Percentiles rank a stretch among this genome's conserved stretches.
These are phyloP conservation scores for Fusarium nelsonii DNA, from an alignment of 2,329 filamentous ascomycete species.

Conservation along the genomic window DNA sequence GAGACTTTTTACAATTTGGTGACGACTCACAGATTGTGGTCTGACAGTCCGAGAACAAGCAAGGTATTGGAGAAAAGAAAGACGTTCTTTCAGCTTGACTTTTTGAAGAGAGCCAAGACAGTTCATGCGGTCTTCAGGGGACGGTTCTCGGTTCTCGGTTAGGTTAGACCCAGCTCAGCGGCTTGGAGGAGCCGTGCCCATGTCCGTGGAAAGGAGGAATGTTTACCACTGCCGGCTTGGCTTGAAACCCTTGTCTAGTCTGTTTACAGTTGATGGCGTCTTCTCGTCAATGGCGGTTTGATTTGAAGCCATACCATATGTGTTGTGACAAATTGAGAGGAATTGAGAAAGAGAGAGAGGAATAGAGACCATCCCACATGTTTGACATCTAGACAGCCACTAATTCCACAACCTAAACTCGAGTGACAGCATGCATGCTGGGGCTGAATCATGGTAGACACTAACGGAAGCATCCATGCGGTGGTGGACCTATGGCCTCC, in stretches of 20 bases:
- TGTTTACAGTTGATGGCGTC: too few relatives aligned
- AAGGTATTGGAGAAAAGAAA: neutral
- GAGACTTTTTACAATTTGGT: neutral
- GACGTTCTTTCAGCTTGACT: neutral
- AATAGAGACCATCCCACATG: too few relatives aligned
- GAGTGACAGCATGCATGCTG: neutral
- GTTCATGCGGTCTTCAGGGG: neutral
- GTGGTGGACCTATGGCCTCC: too few relatives aligned
- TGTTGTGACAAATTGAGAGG: neutral
- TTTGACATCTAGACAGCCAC: neutral
- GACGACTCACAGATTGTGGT: neutral
- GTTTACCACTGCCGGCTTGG: neutral
- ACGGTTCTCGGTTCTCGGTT: too few relatives aligned
- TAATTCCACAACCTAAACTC: neutral
- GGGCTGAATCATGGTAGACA: conserved; percentile 10
- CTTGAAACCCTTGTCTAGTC: neutral
- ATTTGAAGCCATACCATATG: neutral
- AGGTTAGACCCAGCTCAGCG: too few relatives aligned
- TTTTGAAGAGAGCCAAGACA: neutral
- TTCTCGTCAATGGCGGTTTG: neutral
- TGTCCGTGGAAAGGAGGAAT: neutral
- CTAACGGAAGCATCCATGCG: conserved; percentile 18
- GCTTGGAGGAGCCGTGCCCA: neutral
- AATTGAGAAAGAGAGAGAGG: neutral
- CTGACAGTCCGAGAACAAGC: neutral